Evolutionary conservation across 2,329 filamentous ascomycete genomes (phyloP), one percentile per base, ranked within the genome.

Genomic region (Sphaerulina vaccinii): DNA sequence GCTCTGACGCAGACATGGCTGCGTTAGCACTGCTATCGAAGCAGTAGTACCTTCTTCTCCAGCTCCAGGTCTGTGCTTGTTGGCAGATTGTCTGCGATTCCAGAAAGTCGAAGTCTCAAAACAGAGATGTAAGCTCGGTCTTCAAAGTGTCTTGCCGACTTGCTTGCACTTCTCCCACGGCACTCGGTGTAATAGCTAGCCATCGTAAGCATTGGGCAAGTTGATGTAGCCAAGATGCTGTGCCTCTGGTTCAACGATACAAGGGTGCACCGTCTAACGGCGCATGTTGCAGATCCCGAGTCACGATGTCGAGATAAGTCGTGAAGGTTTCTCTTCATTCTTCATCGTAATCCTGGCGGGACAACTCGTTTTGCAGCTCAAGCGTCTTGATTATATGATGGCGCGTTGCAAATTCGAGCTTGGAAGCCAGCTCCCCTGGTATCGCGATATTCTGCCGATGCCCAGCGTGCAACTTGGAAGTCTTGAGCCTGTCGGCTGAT

Each of bases 1-100:
- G 32, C n/a, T 49, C 38, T 13, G 51, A 24, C 13, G 51, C 42
- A 22, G 57, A 54, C 57, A 60, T 60, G 35, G 29, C 49, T 33
- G 16, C 9, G 24, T 10, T 19, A 46, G 47, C 23, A 19, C 22
- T 52, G 36, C 38, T 52, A 15, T 24, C 24, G 50, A 41, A 49
- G 49, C 33, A 27, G 23, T 39, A 35, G 24, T 18, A 18, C 16
- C 16, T 19, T 15, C 16, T 5, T 13, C 36, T 18, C 18, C 15
- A 15, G 16, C 36, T 19, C 36, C 36, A 38, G 16, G 10, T 10
- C 16, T 21, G 36, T 16, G 36, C 18, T 9, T 11, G 8, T 6
- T n/a, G n/a, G n/a, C n/a, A n/a, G n/a, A n/a, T n/a, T n/a, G n/a
- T n/a, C n/a, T n/a, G n/a, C n/a, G 13, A 29, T 8, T 29, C 24